Evolutionary conservation across 345 rosid genomes (phyloP), one percentile per base, ranked within the genome.

Genomic region (Euphorbia peplus): DNA sequence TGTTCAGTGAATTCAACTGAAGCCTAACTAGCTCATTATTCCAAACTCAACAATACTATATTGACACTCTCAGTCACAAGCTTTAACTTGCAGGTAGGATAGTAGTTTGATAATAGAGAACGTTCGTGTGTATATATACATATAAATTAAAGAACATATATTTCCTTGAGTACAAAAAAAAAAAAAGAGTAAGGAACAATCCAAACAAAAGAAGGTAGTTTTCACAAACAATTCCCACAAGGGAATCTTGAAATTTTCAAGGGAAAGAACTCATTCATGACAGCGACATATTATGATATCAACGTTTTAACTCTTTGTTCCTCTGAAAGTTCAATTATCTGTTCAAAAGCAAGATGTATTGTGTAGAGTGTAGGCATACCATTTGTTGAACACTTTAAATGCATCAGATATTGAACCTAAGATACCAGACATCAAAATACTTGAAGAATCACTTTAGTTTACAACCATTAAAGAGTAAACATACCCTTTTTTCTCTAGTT

Each of bases 401-500:
- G 28, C 14, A 37, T 53, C 9, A 7, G 21, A 22, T 39, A 30
- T 4, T 48, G 58, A 22, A 14, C 47, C 18, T 21, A 19, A 47
- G 53, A 30, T 30, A 46, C 29, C 13, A 25, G 7, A 39, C 53
- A 26, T 25, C 13, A 66, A 48, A 30, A 10, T 12, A 19, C 29
- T 58, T 58, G 3, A 32, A 58, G 46, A n/a, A 68, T 44, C 16
- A 29, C 47, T 30, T 7, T n/a, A n/a, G n/a, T n/a, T n/a, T 13
- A 22, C 0, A 6, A 8, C 12, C 25, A 19, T 5, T 19, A 70
- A 7, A 13, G 22, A n/a, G 22, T 56, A 70, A 73, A 80, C 86
- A 55, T 68, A 92, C 99, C 89, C 97, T 80, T 56, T 95, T 68
- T 77, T 95, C 98, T 83, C 98, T 88, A 4, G 96, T 92, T 79